Conservation (phyloP, 140 eudicot genomes). For the Anethum foeniculum region DNA sequence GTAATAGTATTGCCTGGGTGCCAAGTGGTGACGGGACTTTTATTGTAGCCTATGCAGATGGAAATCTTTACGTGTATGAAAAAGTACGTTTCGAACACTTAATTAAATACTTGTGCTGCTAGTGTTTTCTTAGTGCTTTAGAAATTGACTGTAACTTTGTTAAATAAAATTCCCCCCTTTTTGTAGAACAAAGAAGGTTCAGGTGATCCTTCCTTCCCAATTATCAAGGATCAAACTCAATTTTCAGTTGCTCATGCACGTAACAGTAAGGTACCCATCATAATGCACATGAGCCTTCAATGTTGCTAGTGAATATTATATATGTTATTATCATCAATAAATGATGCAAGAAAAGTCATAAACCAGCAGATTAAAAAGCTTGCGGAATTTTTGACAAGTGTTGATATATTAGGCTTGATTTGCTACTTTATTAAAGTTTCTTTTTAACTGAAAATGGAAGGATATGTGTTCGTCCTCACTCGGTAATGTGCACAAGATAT, state of each 20-base stretch:
- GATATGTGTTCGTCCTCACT: not conserved
- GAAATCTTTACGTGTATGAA: slow-evolving; percentile 88
- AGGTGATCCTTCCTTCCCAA: slow-evolving; percentile 84
- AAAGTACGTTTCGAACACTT: slow-evolving; percentile 52
- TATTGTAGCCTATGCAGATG: slow-evolving; percentile 87
- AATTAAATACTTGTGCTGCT: slow-evolving; percentile 2
- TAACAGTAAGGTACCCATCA: slow-evolving; percentile 62
- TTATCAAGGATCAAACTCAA: slow-evolving; percentile 76
- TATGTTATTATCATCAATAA: not conserved
- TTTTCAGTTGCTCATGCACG: slow-evolving; percentile 95
- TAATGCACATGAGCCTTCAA: not conserved
- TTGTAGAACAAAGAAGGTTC: slow-evolving; percentile 86
- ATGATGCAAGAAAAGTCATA: not conserved
- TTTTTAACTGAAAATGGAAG: not conserved
- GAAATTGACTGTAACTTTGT: slow-evolving; percentile 7
- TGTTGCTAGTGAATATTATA: not conserved
- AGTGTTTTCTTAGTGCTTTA: slow-evolving; percentile 9
- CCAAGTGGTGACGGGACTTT: slow-evolving; percentile 89
- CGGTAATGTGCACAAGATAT: not conserved
- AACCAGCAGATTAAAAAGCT: not conserved
- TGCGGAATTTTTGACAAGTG: not conserved
- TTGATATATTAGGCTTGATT: not conserved
- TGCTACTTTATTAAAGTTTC: not conserved
- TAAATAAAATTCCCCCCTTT: slow-evolving; percentile 1
- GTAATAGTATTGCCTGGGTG: slow-evolving; percentile 88